Evolutionary conservation across 495 filamentous ascomycete genomes (phyloP).

Genomic region (Aspergillus taichungensis): DNA sequence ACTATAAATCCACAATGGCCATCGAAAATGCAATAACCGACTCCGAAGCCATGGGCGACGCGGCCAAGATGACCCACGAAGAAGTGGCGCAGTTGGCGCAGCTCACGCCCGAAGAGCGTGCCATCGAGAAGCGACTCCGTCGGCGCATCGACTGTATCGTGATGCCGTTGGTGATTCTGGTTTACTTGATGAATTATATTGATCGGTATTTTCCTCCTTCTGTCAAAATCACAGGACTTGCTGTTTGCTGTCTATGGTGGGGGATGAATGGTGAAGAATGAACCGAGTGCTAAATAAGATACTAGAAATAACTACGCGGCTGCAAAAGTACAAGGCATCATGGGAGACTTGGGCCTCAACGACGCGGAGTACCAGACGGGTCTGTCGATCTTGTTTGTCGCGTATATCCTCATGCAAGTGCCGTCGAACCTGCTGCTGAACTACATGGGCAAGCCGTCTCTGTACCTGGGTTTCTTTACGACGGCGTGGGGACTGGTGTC

Average conservation of each 20-base stretch:
- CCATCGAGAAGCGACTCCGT: slow-evolving; percentile 38
- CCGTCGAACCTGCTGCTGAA: slow-evolving; percentile 55
- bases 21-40: slow-evolving; percentile 20
- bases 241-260: too few species aligned
- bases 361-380: slow-evolving; percentile 38
- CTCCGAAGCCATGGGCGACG: slow-evolving; percentile 32
- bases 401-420: slow-evolving; percentile 46
- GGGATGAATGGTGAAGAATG: too few species aligned
- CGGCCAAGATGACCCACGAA: slow-evolving; percentile 31
- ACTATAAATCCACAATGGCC: not conserved
- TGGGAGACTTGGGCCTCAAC: slow-evolving; percentile 32
- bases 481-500: slow-evolving; percentile 47
- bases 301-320: slow-evolving; percentile 47
- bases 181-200: slow-evolving; percentile 51
- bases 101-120: slow-evolving; percentile 37
- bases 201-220: slow-evolving; percentile 27
- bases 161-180: slow-evolving; percentile 47
- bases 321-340: slow-evolving; percentile 46
- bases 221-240: not conserved
- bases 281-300: too few species aligned
- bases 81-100: slow-evolving; percentile 31
- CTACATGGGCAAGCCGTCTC: slow-evolving; percentile 42
- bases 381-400: slow-evolving; percentile 45
- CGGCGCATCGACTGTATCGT: slow-evolving; percentile 43
- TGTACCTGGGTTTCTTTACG: slow-evolving; percentile 43